These are phyloP conservation scores for Yamadazyma mexicana DNA, from an alignment of 1,139 yeast genomes.

Conservation along the genomic window DNA sequence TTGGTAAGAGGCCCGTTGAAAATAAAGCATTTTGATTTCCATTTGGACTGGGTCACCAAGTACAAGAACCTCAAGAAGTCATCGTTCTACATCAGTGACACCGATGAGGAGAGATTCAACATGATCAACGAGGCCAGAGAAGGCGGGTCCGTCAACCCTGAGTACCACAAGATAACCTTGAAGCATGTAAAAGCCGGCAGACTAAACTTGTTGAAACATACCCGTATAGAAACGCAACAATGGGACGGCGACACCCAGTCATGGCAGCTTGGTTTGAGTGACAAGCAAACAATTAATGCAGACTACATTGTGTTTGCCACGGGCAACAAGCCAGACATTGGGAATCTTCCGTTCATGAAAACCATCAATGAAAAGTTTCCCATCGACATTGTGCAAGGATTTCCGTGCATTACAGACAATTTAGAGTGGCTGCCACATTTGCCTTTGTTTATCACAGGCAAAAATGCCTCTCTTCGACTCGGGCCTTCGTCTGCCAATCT, in stretches of 20 bases:
- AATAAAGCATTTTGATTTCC: conserved; percentile 51
- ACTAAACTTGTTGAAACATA: conserved; percentile 23
- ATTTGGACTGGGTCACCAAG: conserved; percentile 54
- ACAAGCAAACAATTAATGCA: conserved; percentile 8
- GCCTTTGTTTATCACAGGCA: conserved; percentile 46
- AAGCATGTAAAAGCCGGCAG: conserved; percentile 31
- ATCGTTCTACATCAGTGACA: conserved; percentile 43
- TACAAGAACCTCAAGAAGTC: conserved; percentile 45
- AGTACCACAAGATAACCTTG: conserved; percentile 35
- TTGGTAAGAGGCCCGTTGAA: conserved; percentile 42
- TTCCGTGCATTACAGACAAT: conserved; percentile 47
- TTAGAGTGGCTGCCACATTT: conserved; percentile 41
- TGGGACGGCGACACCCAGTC: conserved; percentile 19
- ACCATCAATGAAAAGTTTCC: conserved; percentile 26
- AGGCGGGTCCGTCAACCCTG: conserved; percentile 53
- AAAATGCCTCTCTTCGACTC: conserved; percentile 43
- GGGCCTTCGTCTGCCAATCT: conserved; percentile 53
- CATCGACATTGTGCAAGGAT: conserved; percentile 35
- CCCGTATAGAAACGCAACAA: conserved; percentile 21
- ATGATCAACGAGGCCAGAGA: conserved; percentile 46
- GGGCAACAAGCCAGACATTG: conserved; percentile 36
- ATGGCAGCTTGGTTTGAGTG: conserved; percentile 20
- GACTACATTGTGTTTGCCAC: conserved; percentile 48
- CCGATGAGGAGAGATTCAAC: conserved; percentile 41
- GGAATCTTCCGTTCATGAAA: conserved; percentile 28